Conservation (phyloP, 2,329 filamentous ascomycete species). For the Pseudogymnoascus sp. region DNA sequence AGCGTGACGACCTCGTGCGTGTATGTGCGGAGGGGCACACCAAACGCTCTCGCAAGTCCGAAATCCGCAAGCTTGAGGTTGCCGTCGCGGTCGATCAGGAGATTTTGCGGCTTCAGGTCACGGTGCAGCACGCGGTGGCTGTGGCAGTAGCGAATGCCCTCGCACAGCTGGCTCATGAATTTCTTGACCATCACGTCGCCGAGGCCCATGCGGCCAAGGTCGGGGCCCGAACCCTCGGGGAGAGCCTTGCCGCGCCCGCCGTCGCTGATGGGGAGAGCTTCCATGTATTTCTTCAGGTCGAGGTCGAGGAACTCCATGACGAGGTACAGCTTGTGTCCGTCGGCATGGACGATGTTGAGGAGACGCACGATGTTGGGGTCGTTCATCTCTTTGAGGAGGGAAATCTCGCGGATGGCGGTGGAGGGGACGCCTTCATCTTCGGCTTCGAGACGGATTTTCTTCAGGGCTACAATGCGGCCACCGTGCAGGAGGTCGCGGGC, state of each 20-base stretch:
- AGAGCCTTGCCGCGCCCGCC: slow-evolving; percentile 79
- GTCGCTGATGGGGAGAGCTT: slow-evolving; percentile 73
- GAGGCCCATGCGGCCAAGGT: slow-evolving; percentile 60
- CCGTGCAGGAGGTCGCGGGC: slow-evolving; percentile 74
- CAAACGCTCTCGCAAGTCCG: slow-evolving; percentile 80
- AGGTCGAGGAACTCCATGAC: slow-evolving; percentile 88
- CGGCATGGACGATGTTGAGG: slow-evolving; percentile 87
- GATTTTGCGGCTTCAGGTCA: slow-evolving; percentile 83
- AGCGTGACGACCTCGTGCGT: slow-evolving; percentile 92
- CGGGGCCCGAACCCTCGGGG: slow-evolving; percentile 62
- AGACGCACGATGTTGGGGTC: slow-evolving; percentile 84
- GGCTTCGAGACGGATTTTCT: slow-evolving; percentile 91
- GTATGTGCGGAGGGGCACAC: slow-evolving; percentile 83
- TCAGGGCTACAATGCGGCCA: slow-evolving; percentile 81
- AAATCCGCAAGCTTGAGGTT: slow-evolving; percentile 90
- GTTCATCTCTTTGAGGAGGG: slow-evolving; percentile 87
- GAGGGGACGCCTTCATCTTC: slow-evolving; percentile 91
- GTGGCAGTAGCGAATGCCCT: slow-evolving; percentile 82
- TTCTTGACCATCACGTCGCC: slow-evolving; percentile 79
- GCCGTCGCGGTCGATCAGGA: slow-evolving; percentile 76
- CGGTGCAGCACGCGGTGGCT: slow-evolving; percentile 79
- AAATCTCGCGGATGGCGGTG: slow-evolving; percentile 90
- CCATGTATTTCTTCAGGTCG: slow-evolving; percentile 95
- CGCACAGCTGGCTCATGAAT: slow-evolving; percentile 83
- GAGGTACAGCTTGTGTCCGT: slow-evolving; percentile 89